Evolutionary conservation across 768 basidiomycete genomes (phyloP).

Genomic region (Trichaptum fuscoviolaceum): DNA sequence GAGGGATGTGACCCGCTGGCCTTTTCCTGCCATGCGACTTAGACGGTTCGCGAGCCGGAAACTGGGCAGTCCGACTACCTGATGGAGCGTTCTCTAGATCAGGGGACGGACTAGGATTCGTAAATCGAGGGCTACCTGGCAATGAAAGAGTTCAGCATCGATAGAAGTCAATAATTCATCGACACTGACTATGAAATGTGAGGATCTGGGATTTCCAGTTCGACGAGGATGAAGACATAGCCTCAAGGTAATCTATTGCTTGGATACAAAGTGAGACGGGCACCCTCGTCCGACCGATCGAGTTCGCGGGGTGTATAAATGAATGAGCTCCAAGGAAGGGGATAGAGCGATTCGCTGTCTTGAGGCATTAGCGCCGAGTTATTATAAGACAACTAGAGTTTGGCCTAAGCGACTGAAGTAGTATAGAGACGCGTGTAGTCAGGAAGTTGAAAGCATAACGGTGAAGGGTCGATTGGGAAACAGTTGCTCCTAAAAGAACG

Average conservation of each 20-base stretch:
- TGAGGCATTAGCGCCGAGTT: background rate
- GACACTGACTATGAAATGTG: background rate
- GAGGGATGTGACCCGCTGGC: slow-evolving; percentile 53
- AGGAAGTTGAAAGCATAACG: background rate
- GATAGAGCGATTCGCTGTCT: background rate
- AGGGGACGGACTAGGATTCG: background rate
- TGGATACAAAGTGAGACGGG: background rate
- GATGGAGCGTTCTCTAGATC: background rate
- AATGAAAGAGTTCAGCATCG: background rate
- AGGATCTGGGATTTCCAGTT: background rate
- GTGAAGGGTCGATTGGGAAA: background rate
- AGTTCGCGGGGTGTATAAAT: background rate
- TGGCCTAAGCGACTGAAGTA: background rate
- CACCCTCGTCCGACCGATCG: background rate
- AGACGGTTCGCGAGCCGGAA: background rate
- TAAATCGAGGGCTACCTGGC: background rate
- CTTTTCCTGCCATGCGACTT: slow-evolving; percentile 48
- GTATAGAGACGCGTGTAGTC: background rate
- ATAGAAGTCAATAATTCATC: background rate
- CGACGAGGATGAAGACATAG: background rate
- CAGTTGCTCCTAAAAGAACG: background rate
- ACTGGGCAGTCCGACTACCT: background rate
- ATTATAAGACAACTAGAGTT: background rate
- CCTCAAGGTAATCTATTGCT: background rate
- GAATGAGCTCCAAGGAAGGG: background rate